phyloP scores from a whole-genome alignment of 768 basidiomycete species.

The Chlorophyllum brunneum region DNA sequence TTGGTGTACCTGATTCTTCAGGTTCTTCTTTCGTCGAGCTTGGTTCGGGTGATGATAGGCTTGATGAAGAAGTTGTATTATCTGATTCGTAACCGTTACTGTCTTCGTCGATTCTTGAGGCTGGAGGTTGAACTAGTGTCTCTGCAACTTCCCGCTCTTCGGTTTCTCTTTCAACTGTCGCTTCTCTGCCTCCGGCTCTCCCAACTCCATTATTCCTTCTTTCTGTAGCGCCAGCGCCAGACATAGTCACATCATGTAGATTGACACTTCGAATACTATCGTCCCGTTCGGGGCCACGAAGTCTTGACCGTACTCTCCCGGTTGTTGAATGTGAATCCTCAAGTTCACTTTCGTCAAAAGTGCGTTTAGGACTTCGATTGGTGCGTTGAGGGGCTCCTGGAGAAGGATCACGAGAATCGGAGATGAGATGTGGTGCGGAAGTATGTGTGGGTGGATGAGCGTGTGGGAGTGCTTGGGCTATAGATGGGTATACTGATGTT shows the following conservation, averaged over 20 bases:
- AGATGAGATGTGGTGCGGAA: slow-evolving; percentile 15
- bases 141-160: slow-evolving; percentile 10
- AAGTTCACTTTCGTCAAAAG: slow-evolving; percentile 29
- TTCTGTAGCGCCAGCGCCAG: background rate
- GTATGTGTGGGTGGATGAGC: slow-evolving; percentile 13
- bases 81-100: too few relatives aligned
- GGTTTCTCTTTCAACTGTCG: slow-evolving; percentile 13
- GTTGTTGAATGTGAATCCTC: slow-evolving; percentile 10
- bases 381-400: slow-evolving; percentile 17
- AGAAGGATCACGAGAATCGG: slow-evolving; percentile 8
- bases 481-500: slow-evolving; percentile 6
- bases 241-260: background rate
- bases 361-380: slow-evolving; percentile 25
- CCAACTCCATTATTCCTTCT: slow-evolving; percentile 3
- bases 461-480: slow-evolving; percentile 12
- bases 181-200: too few relatives aligned
- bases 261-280: slow-evolving; percentile 8
- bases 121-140: background rate
- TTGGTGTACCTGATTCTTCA: too few relatives aligned
- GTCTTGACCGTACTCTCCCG: slow-evolving; percentile 13
- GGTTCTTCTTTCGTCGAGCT: background rate
- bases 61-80: slow-evolving; percentile 28
- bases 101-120: slow-evolving; percentile 14
- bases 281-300: slow-evolving; percentile 5
- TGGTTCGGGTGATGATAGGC: background rate